Percentiles rank a stretch among this genome's conserved stretches.
Conservation (phyloP, 768 basidiomycete species). For the Suillus luteus region DNA sequence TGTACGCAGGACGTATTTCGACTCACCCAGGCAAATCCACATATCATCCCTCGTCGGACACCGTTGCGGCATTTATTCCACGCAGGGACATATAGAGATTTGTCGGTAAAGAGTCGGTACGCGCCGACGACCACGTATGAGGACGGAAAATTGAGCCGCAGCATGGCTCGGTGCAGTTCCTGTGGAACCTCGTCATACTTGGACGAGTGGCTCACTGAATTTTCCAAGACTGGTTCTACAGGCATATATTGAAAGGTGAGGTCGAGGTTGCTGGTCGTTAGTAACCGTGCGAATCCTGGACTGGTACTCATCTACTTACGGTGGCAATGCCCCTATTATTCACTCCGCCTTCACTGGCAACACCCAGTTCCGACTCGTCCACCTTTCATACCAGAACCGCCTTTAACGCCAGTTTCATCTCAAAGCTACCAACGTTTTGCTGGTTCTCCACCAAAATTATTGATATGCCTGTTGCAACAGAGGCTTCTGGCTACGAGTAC, state of each 20-base stretch:
- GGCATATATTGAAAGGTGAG: constrained; percentile 4
- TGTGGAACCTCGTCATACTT: constrained; percentile 41
- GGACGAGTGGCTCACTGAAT: neutral
- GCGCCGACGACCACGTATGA: constrained; percentile 84
- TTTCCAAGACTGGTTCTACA: neutral
- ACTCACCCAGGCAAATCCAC: constrained; percentile 72
- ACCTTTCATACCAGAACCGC: too few relatives aligned
- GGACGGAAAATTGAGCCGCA: constrained; percentile 74
- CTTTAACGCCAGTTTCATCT: too few relatives aligned
- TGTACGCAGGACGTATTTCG: neutral
- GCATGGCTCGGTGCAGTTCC: constrained; percentile 51
- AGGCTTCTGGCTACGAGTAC: neutral
- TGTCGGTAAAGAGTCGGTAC: constrained; percentile 80
- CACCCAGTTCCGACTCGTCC: too few relatives aligned
- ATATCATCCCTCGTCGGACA: constrained; percentile 62
- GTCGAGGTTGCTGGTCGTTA: neutral
- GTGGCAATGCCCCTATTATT: too few relatives aligned
- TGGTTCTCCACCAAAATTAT: too few relatives aligned
- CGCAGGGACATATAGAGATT: constrained; percentile 65
- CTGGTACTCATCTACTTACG: too few relatives aligned
- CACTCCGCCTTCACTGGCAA: too few relatives aligned
- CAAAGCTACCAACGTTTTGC: too few relatives aligned
- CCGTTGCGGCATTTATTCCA: constrained; percentile 89
- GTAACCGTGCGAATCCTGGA: neutral
- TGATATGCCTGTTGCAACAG: neutral